Evolutionary conservation across 2,329 filamentous ascomycete genomes (phyloP).

Genomic region (Apiospora malaysiana): DNA sequence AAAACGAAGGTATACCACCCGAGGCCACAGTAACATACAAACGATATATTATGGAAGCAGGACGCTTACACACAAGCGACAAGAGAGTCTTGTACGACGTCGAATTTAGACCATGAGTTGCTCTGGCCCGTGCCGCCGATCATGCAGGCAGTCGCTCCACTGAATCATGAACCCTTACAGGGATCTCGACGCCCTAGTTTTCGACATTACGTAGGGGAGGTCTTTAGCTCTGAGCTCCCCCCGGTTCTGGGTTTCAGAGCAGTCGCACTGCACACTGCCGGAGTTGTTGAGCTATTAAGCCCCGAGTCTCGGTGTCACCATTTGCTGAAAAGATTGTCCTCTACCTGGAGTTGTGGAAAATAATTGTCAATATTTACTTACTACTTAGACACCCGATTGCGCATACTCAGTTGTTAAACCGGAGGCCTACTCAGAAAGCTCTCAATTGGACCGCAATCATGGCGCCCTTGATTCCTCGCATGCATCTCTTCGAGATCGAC

Average conservation of each 20-base stretch:
- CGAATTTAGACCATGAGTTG: not conserved
- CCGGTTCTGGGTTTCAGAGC: not conserved
- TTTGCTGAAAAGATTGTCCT: not conserved
- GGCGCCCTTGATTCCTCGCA: slow-evolving; percentile 57
- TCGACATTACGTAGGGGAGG: not conserved
- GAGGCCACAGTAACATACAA: not conserved
- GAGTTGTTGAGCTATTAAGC: not conserved
- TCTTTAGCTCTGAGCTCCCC: too few relatives aligned
- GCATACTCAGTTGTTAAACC: not conserved
- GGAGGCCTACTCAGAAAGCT: not conserved
- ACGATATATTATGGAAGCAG: not conserved
- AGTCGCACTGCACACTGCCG: not conserved
- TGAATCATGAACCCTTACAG: not conserved
- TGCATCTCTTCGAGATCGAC: slow-evolving; percentile 72
- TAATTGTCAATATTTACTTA: not conserved
- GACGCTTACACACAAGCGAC: not conserved
- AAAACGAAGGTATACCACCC: too few relatives aligned
- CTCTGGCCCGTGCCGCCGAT: slow-evolving; percentile 1
- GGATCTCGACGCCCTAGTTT: not conserved
- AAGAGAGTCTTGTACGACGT: not conserved
- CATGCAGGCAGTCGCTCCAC: slow-evolving; percentile 9
- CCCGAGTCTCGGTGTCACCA: not conserved
- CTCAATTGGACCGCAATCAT: slow-evolving; percentile 25
- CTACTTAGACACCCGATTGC: too few relatives aligned
- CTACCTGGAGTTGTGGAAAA: not conserved